Evolutionary conservation across 495 filamentous ascomycete species (phyloP), one percentile per base, ranked within the genome.

Genomic region (Peziza echinospora): DNA sequence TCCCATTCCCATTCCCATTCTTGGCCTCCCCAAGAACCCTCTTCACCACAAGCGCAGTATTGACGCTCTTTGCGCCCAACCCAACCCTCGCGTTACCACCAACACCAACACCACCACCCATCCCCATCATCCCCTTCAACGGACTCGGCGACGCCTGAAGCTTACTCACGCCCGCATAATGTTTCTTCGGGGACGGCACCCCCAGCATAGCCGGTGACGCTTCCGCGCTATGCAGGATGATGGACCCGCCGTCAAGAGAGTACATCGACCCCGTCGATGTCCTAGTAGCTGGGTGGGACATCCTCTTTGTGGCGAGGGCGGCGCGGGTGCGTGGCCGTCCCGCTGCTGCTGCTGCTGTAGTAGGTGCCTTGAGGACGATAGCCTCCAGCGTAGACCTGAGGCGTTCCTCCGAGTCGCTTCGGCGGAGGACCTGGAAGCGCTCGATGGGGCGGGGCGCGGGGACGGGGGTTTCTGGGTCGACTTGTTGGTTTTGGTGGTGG

Each of bases 361-460:
- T 24, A 5, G 47, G 19, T 34, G 49, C 43, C 24, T 48, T 46
- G 11, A 52, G 51, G 22, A 59, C 45, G 8, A 59, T 59, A 24
- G 49, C 48, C 25, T 59, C 52, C 40, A 59, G 21, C 24, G 54
- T 59, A 11, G 13, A 25, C 21, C 49, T 56, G 23, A 59, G 46
- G 17, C 30, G 41, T 37, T 58, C 49, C 13, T 58, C 55, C 34
- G 52, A 56, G 47, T 53, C 54, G 6, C 51, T 57, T 22, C 47
- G 43, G 21, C 51, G 44, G 28, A 57, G 44, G 26, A 50, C 48
- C 43, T 26, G 40, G n/a, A 57, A 21, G 43, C 48, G 49, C 11
- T 39, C 49, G 48, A 22, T 43, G 28, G 30, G 30, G 13, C 19
- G 13, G 30, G 13, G 19, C 30, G 19, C 30, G 19, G 19, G 13